These are phyloP conservation scores for Thelonectria discophora DNA, from an alignment of 2,329 filamentous ascomycete species.

Conservation along the genomic window DNA sequence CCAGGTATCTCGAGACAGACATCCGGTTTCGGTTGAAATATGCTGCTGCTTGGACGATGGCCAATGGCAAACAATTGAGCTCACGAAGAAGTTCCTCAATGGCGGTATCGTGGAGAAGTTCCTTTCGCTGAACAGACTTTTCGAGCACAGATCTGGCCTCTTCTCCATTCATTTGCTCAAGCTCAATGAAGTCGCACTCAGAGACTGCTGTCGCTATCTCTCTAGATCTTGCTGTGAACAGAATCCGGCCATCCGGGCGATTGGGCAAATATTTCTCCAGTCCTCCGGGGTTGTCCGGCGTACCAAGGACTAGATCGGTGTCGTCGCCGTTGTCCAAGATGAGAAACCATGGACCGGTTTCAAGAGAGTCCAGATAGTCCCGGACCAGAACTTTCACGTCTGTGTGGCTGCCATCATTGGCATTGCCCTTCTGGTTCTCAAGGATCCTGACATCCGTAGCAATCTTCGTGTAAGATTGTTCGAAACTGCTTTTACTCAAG, in stretches of 20 bases:
- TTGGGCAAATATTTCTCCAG: not conserved
- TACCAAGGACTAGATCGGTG: not conserved
- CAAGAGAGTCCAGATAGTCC: not conserved
- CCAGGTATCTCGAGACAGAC: conserved; percentile 45
- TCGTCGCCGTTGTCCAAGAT: conserved; percentile 5
- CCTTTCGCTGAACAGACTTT: not conserved
- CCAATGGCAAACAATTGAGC: conserved; percentile 50
- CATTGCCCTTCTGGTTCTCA: not conserved
- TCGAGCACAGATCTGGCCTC: not conserved
- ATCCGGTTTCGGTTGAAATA: conserved; percentile 49
- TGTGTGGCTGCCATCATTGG: not conserved
- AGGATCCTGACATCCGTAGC: not conserved
- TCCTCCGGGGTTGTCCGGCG: not conserved
- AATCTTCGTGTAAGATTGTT: conserved; percentile 1
- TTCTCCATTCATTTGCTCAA: not conserved
- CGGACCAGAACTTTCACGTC: not conserved
- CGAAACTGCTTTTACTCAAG: not conserved
- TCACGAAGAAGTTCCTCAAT: conserved; percentile 23
- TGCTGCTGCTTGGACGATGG: conserved; percentile 51
- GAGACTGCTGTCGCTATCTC: not conserved
- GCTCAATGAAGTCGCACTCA: not conserved
- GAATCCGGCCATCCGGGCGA: not conserved
- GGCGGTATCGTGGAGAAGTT: not conserved
- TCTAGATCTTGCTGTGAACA: conserved; percentile 4
- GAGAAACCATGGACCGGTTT: conserved; percentile 4